Base-by-base conservation (phyloP, 805 yeast species). In the Candida peoriensis region DNA sequence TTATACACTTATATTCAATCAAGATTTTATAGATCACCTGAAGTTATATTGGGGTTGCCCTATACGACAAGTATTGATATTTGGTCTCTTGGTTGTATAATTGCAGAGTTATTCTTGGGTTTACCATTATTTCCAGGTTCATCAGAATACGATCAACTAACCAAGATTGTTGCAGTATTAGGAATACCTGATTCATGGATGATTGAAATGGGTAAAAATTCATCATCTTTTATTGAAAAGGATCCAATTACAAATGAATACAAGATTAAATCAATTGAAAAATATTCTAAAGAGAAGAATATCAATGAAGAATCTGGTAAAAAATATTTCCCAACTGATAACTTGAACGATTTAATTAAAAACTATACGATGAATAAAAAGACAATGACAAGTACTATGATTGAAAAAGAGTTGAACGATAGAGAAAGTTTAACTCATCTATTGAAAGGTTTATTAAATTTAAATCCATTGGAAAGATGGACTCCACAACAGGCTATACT, bases 11-110 rank as follows among this genome's bases (percentile, higher is more conserved):
- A 89, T 54, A 85, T 89, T 45, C 97, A 89, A 58, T 84, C 95
- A 5, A 66, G 97, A 39, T 89, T 89, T 52, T 90, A 90, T 61
- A 70, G 98, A 43, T 84, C 95, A 2, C 98, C 98, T 0, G 98
- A 90, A 57, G 95, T 90, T 15, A 76, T 93, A 3, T 62, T 90
- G 15, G 97, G 98, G 0, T 66, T 90, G 28, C 95, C 96, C 5
- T 90, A 93, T 54, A 83, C 96, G 1, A 76, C 95, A 8, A 78
- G 95, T 6, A 90, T 93, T 34, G 98, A 90, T 57, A 87, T 90
- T 78, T 93, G 99, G 99, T 90, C 97, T 0, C 64, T 89, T 28
- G 98, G 96, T 0, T 84, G 97, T 55, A 86, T 93, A 33, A 76
- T 87, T 22, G 94, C 93, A 2, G 99, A 93, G 58, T 63, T 90